These are phyloP conservation scores for Thelonectria discophora DNA, from an alignment of 2,329 filamentous ascomycete genomes.

Conservation along the genomic window DNA sequence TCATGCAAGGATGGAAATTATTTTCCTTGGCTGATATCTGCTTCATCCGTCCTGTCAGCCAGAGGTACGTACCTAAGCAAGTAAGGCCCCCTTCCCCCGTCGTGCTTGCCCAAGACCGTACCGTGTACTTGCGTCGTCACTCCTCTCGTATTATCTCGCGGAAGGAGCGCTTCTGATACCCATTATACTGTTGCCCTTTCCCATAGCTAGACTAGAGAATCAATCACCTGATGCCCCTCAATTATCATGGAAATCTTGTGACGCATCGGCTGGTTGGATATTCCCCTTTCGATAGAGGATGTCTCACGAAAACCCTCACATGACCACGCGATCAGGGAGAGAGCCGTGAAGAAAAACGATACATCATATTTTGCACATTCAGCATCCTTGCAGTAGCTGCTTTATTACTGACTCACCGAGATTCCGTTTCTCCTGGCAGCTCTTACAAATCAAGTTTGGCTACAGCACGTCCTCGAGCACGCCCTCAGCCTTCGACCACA, in stretches of 20 bases:
- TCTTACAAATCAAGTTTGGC: background rate
- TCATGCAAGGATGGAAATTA: background rate
- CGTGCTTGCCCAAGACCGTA: background rate
- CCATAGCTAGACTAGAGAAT: background rate
- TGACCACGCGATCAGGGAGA: background rate
- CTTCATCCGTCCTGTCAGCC: background rate
- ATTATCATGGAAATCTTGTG: slow-evolving; percentile 6
- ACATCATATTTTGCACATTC: slow-evolving; percentile 10
- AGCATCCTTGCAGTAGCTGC: slow-evolving; percentile 1
- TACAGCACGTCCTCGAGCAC: background rate
- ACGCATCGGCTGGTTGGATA: background rate
- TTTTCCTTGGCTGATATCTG: background rate
- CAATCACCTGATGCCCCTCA: background rate
- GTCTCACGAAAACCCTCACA: background rate
- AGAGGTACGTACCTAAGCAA: too few species aligned
- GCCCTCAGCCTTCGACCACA: background rate
- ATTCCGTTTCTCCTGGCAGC: background rate
- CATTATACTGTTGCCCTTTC: slow-evolving; percentile 15
- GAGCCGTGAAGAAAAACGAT: background rate
- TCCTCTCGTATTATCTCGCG: slow-evolving; percentile 2
- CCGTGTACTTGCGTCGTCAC: slow-evolving; percentile 6
- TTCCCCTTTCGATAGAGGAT: background rate
- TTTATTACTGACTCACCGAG: slow-evolving; percentile 5
- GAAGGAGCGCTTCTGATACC: slow-evolving; percentile 37
- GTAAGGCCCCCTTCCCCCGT: background rate